Base-by-base conservation (phyloP, 768 basidiomycete genomes). In the Phaeotremella fagi region DNA sequence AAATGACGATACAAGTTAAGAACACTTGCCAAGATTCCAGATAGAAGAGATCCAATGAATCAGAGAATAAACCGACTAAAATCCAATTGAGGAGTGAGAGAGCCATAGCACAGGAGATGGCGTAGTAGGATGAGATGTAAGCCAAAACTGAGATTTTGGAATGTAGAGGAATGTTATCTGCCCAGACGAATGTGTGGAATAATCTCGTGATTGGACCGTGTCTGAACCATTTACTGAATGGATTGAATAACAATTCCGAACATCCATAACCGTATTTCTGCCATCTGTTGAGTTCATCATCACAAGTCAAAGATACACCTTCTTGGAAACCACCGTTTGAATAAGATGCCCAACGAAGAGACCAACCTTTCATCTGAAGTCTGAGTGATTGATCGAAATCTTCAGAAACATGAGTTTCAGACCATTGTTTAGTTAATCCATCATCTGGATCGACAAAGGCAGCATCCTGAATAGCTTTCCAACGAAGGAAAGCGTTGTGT, bases 281-380 rank as follows among this genome's bases (percentile, higher is more conserved):
- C 90, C 90, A 94, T 3, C 90, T 75, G 65, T 92, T 92, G 4
- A 94, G 77, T 73, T 94, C 90, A 64, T 94, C 90, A 46, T 90
- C 89, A 45, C 83, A 83, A 0, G 90, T 91, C 18, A 94, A 77
- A 0, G 87, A 88, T 16, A 94, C 90, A 60, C 90, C 90, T 66
- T 94, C 90, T 75, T 90, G 88, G 79, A 91, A 92, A 1, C 82
- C 86, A 50, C 88, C 84, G 22, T 87, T 81, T 0, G 84, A 86
- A 72, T 92, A 92, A 1, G 85, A 87, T 25, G 88, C 85, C 88
- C 68, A 77, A 36, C 73, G 63, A 9, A 72, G 45, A 52, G 57
- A 59, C 61, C 62, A 69, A 2, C 67, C 86, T 38, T 75, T 75
- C 75, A 86, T 77, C 64, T 88, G 83, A 25, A 87, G 75, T 45